Evolutionary conservation across 192 early-diverging fungal genomes (phyloP).

Genomic region (Chytriomyces confervae): DNA sequence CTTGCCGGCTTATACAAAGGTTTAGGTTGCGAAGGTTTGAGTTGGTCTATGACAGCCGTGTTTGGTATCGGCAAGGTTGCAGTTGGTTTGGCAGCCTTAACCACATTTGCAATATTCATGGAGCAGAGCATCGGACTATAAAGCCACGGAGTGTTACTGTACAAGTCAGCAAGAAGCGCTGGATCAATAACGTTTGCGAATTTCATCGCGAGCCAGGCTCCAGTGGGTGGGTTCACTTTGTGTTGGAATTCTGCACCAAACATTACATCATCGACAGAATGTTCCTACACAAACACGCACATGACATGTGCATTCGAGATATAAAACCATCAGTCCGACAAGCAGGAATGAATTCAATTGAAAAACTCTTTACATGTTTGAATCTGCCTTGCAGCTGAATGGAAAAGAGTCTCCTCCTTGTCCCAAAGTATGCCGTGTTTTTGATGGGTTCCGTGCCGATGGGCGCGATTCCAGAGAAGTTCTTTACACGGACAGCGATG

Average conservation of each 20-base stretch:
- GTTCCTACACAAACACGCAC: slow-evolving; percentile 37
- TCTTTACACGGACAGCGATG: slow-evolving; percentile 70
- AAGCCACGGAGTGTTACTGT: slow-evolving; percentile 73
- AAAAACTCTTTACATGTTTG: slow-evolving; percentile 52
- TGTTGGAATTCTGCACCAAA: slow-evolving; percentile 81
- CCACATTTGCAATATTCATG: slow-evolving; percentile 74
- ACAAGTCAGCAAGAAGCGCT: slow-evolving; percentile 72
- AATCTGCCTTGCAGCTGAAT: slow-evolving; percentile 78
- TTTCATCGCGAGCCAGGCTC: slow-evolving; percentile 73
- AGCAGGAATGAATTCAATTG: slow-evolving; percentile 6
- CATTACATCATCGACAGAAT: slow-evolving; percentile 68
- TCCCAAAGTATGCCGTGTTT: slow-evolving; percentile 63
- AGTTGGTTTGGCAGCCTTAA: slow-evolving; percentile 20
- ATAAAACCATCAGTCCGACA: too few species aligned
- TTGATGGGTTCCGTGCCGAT: slow-evolving; percentile 39
- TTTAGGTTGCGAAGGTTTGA: slow-evolving; percentile 8
- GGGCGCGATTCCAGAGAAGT: slow-evolving; percentile 64
- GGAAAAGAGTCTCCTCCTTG: slow-evolving; percentile 65
- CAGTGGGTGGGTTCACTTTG: slow-evolving; percentile 70
- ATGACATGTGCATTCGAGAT: too few species aligned
- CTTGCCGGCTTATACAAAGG: slow-evolving; percentile 15
- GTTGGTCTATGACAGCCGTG: slow-evolving; percentile 18
- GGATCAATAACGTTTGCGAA: slow-evolving; percentile 80
- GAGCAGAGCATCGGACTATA: slow-evolving; percentile 73
- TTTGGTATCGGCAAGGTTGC: slow-evolving; percentile 17